Conservation (phyloP, 257 asterid genomes). For the Primulina huaijiensis region DNA sequence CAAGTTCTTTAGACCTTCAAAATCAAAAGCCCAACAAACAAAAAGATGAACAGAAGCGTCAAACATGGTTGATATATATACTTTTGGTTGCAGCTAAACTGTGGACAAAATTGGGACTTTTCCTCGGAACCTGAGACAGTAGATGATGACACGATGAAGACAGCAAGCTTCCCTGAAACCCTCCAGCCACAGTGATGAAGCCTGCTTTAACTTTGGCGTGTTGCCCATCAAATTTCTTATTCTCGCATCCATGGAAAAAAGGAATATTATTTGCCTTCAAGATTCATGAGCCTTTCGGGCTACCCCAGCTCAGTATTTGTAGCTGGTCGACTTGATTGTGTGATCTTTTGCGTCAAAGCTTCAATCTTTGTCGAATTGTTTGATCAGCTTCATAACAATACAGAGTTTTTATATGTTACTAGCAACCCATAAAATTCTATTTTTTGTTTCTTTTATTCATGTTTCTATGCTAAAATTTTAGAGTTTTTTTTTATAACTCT, state of each 20-base stretch:
- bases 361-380: conserved; percentile 8
- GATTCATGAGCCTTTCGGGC: not conserved
- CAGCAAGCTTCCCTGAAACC: conserved; percentile 96
- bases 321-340: not conserved
- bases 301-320: not conserved
- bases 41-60: conserved; percentile 9
- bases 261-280: conserved; percentile 18
- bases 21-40: conserved; percentile 17
- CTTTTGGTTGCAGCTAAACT: not conserved
- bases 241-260: conserved; percentile 28
- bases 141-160: conserved; percentile 77
- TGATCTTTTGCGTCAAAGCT: not conserved
- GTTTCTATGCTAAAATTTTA: too few species aligned
- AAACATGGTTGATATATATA: not conserved
- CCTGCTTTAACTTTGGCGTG: conserved; percentile 52
- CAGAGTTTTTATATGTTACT: too few species aligned
- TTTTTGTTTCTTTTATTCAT: too few species aligned
- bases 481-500: too few species aligned
- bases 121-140: conserved; percentile 55
- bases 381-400: too few species aligned
- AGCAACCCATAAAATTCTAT: too few species aligned
- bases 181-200: conserved; percentile 60
- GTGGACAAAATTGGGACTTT: conserved; percentile 16
- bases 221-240: conserved; percentile 27
- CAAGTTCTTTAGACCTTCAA: conserved; percentile 78